Percentiles rank a stretch among this genome's conserved stretches.
Conservation (phyloP, 345 rosid genomes). For the Camelina sativa region DNA sequence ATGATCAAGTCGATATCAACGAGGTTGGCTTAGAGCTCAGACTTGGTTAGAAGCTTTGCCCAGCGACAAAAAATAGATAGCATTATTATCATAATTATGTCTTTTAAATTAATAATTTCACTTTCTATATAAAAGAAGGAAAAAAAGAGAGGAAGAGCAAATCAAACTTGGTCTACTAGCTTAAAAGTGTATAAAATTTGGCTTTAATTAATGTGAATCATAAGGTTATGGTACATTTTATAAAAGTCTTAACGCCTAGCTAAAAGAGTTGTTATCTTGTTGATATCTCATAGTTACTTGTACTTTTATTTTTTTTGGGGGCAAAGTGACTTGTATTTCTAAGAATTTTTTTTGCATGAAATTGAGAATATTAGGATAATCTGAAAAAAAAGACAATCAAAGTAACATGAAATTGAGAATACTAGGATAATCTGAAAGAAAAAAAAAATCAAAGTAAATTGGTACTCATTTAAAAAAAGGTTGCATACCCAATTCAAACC, state of each 20-base stretch:
- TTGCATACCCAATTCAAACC: no score
- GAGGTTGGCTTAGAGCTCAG: slow-evolving; percentile 47
- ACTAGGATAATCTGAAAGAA: no score
- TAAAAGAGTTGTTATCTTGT: not conserved
- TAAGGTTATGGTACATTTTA: slow-evolving; percentile 1
- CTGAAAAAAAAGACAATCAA: no score
- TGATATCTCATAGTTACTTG: not conserved
- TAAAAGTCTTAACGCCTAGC: not conserved
- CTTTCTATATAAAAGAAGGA: slow-evolving; percentile 11
- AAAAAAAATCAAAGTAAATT: no score
- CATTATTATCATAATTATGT: slow-evolving; percentile 5
- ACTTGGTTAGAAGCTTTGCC: slow-evolving; percentile 38
- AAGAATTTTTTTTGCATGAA: not conserved
- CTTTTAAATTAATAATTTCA: slow-evolving; percentile 27
- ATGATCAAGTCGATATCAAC: slow-evolving; percentile 41
- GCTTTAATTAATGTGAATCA: not conserved
- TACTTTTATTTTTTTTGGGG: no score
- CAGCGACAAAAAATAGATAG: not conserved
- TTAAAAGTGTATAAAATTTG: slow-evolving; percentile 8
- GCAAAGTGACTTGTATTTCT: not conserved
- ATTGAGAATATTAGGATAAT: not conserved
- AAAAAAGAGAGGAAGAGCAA: not conserved
- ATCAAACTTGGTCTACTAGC: slow-evolving; percentile 19
- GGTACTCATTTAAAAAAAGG: no score
- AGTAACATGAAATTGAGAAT: no score